Percentiles rank a stretch among this genome's conserved stretches.
phyloP scores from a whole-genome alignment of 2,329 filamentous ascomycete species.

The Hypoxylon sp. region DNA sequence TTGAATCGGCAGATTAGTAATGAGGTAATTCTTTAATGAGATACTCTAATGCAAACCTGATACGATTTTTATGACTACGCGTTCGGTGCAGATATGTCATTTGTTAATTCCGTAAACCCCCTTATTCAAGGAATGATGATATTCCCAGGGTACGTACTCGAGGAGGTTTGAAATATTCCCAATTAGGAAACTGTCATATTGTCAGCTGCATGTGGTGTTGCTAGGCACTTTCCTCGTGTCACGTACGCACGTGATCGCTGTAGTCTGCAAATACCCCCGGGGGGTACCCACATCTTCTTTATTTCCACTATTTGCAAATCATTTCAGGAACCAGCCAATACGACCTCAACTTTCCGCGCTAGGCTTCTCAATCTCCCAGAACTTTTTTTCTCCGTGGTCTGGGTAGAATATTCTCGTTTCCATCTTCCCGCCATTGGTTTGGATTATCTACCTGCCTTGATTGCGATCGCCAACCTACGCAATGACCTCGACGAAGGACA shows the following conservation, averaged over 20 bases:
- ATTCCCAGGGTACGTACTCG: too few relatives aligned
- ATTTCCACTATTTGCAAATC: background rate
- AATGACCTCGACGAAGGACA: conserved; percentile 63
- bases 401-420: background rate
- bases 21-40: conserved; percentile 1
- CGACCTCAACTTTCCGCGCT: background rate
- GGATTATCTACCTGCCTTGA: background rate
- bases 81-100: background rate
- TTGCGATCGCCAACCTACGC: conserved; percentile 12
- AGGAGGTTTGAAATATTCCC: background rate
- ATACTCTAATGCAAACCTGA: background rate
- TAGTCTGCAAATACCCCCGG: background rate
- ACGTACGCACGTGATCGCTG: background rate
- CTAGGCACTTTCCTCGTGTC: background rate
- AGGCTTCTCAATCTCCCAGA: background rate
- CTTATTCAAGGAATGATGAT: too few relatives aligned
- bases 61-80: background rate
- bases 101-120: too few relatives aligned
- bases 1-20: background rate
- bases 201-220: background rate
- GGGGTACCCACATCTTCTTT: background rate
- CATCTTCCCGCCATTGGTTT: background rate
- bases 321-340: background rate
- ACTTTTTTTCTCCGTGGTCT: background rate
- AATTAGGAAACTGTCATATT: background rate